These are phyloP conservation scores for Pseudoperonospora humuli DNA, from an alignment of 352 stramenopile genomes.

Conservation along the genomic window DNA sequence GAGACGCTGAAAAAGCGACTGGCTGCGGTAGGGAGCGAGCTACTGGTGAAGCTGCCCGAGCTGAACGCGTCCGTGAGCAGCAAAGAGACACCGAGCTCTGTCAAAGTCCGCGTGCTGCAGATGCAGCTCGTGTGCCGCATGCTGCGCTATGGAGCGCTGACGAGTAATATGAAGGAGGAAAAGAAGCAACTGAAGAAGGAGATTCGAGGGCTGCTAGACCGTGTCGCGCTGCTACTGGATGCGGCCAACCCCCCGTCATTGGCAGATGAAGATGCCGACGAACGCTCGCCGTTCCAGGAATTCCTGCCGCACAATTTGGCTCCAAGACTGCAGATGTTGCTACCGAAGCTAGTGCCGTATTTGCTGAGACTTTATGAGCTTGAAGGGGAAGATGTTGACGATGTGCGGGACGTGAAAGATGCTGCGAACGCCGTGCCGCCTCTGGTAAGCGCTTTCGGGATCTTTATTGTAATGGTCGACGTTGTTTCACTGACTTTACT, in stretches of 20 bases:
- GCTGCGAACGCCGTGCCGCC: slow-evolving; percentile 5
- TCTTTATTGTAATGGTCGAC: neutral
- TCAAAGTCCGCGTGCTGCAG: slow-evolving; percentile 52
- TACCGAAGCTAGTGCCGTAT: slow-evolving; percentile 44
- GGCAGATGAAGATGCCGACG: slow-evolving; percentile 52
- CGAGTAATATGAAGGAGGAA: slow-evolving; percentile 23
- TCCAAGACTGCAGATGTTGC: slow-evolving; percentile 26
- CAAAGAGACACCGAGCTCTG: slow-evolving; percentile 18
- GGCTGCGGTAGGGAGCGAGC: slow-evolving; percentile 9
- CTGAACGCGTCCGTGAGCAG: slow-evolving; percentile 20
- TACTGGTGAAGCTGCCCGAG: slow-evolving; percentile 23
- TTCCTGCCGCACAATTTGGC: slow-evolving; percentile 53
- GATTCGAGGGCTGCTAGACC: slow-evolving; percentile 57
- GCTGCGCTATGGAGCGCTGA: slow-evolving; percentile 25
- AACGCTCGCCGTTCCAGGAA: slow-evolving; percentile 63
- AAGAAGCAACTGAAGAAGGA: slow-evolving; percentile 49
- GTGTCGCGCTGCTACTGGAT: slow-evolving; percentile 65
- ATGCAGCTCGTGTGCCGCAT: slow-evolving; percentile 58
- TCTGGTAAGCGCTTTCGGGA: slow-evolving; percentile 1
- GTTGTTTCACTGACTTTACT: slow-evolving; percentile 1
- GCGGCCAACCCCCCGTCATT: slow-evolving; percentile 57
- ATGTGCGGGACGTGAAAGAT: slow-evolving; percentile 1
- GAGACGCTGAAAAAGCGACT: slow-evolving; percentile 15
- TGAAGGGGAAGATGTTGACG: slow-evolving; percentile 26
- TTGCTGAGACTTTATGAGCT: slow-evolving; percentile 55